Percentiles rank a stretch among this genome's conserved stretches.
These are phyloP conservation scores for Brasilioporus rufonigricans DNA, from an alignment of 768 basidiomycete species.

Conservation along the genomic window DNA sequence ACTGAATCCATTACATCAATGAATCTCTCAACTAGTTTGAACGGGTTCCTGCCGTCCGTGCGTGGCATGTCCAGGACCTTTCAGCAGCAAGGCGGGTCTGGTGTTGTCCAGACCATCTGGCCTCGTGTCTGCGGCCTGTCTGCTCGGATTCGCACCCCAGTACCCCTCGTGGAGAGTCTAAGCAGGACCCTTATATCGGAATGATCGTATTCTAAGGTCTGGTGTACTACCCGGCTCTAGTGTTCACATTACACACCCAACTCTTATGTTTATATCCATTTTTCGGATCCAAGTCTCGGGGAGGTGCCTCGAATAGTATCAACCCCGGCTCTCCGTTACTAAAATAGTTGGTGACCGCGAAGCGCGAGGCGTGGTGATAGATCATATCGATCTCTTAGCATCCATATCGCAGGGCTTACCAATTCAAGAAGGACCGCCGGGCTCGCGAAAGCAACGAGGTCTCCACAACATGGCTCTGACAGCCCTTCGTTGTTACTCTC, in stretches of 20 bases:
- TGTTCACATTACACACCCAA: not conserved
- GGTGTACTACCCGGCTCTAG: not conserved
- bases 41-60: not conserved
- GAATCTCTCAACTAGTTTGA: not conserved
- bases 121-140: not conserved
- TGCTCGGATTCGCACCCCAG: not conserved
- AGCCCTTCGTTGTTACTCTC: slow-evolving; percentile 6
- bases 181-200: not conserved
- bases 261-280: not conserved
- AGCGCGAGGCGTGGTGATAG: slow-evolving; percentile 8
- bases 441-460: slow-evolving; percentile 25
- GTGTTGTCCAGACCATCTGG: not conserved
- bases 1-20: not conserved
- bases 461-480: slow-evolving; percentile 4
- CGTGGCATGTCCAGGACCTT: not conserved
- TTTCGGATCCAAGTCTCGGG: not conserved
- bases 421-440: slow-evolving; percentile 20
- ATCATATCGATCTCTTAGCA: slow-evolving; percentile 18
- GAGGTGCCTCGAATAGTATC: not conserved
- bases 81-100: not conserved
- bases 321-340: not conserved
- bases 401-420: slow-evolving; percentile 15
- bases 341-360: slow-evolving; percentile 5
- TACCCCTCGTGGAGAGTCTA: not conserved
- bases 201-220: not conserved